Conservation (phyloP, 148 eudicot genomes). For the Heliamphora exappendiculata region DNA sequence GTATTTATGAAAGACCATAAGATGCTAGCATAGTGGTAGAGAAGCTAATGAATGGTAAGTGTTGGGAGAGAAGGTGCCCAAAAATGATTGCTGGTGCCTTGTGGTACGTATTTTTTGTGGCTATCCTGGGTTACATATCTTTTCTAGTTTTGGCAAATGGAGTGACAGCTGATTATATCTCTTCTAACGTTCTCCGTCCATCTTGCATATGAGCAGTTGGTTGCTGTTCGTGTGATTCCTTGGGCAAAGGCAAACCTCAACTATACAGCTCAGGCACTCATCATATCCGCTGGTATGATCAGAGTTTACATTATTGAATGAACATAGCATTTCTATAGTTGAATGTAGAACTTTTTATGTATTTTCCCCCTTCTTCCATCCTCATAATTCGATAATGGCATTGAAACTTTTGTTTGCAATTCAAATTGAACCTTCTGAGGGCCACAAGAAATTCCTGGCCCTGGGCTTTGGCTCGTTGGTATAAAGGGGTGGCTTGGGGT, state of each 20-base stretch:
- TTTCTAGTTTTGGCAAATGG: background rate
- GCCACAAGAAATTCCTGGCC: background rate
- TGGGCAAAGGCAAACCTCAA: constrained; percentile 96
- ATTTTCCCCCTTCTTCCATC: background rate
- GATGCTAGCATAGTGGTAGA: background rate
- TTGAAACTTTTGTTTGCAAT: background rate
- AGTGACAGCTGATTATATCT: background rate
- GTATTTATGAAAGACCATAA: background rate
- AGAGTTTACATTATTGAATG: background rate
- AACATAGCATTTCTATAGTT: background rate
- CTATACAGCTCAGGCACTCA: constrained; percentile 85
- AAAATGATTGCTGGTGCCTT: background rate
- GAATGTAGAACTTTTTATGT: background rate
- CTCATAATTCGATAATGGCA: background rate
- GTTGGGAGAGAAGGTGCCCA: background rate
- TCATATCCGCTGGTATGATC: constrained; percentile 74
- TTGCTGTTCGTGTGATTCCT: constrained; percentile 51
- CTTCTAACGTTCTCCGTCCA: background rate
- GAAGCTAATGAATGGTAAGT: background rate
- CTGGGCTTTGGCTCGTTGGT: background rate
- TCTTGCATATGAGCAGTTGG: constrained; percentile 4
- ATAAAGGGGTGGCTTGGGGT: background rate
- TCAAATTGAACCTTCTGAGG: background rate
- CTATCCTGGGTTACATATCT: background rate
- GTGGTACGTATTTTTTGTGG: background rate